Evolutionary conservation across 768 basidiomycete species (phyloP).

Genomic region (Cystofilobasidium bisporidii): DNA sequence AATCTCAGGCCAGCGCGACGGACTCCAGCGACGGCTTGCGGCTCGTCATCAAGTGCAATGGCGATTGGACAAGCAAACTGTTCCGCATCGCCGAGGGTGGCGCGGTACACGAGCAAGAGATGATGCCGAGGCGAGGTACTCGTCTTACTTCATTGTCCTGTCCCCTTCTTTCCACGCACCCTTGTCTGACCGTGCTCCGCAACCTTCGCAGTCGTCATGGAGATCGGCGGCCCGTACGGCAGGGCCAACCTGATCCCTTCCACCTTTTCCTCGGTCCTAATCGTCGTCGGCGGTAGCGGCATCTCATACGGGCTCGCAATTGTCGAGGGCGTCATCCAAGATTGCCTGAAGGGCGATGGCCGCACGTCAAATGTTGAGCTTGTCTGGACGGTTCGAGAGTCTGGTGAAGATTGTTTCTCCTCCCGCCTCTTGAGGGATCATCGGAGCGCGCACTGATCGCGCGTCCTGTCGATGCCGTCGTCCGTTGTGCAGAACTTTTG

Average conservation of each 20-base stretch:
- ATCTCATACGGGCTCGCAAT: conserved; percentile 28
- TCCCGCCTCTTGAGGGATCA: too few species aligned
- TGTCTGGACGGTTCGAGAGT: conserved; percentile 28
- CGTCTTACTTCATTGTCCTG: background rate
- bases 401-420: conserved; percentile 8
- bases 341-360: conserved; percentile 19
- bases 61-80: conserved; percentile 29
- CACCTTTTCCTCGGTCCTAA: conserved; percentile 27
- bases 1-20: conserved; percentile 8
- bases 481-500: conserved; percentile 21
- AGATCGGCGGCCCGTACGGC: conserved; percentile 29
- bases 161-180: background rate
- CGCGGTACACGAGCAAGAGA: background rate
- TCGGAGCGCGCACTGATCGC: too few species aligned
- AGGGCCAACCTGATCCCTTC: conserved; percentile 28
- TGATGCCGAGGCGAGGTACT: background rate
- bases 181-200: background rate
- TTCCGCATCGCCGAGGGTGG: conserved; percentile 24
- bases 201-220: conserved; percentile 12
- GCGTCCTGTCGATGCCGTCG: conserved; percentile 5
- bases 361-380: conserved; percentile 19
- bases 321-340: conserved; percentile 25
- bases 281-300: conserved; percentile 29
- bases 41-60: conserved; percentile 25
- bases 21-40: conserved; percentile 12